These are phyloP conservation scores for Cytospora paraplurivora DNA, from an alignment of 2,329 filamentous ascomycete genomes.

Conservation along the genomic window DNA sequence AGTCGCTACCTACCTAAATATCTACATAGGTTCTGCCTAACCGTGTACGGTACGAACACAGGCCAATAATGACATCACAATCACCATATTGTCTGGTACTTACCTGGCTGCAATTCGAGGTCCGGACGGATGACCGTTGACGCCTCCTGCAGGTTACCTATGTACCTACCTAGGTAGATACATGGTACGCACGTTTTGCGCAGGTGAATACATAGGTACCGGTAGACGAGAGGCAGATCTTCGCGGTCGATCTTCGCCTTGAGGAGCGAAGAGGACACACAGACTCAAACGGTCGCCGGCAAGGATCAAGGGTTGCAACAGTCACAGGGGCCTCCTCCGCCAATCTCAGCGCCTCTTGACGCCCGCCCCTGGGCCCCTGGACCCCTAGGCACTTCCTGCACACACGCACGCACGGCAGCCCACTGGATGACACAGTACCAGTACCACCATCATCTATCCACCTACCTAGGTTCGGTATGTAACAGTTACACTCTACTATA, in stretches of 20 bases:
- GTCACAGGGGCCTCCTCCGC: constrained; percentile 10
- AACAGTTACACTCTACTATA: background rate
- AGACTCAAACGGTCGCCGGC: constrained; percentile 23
- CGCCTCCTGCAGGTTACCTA: too few species aligned
- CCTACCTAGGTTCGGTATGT: background rate
- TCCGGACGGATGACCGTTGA: too few species aligned
- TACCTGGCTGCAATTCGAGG: too few species aligned
- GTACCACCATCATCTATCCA: too few species aligned
- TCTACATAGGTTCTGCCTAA: too few species aligned
- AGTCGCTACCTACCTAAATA: too few species aligned
- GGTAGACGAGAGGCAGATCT: constrained; percentile 1
- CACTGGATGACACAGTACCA: constrained; percentile 10
- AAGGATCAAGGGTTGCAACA: constrained; percentile 21
- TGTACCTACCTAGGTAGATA: too few species aligned
- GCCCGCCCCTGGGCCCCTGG: constrained; percentile 17
- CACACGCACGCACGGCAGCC: constrained; percentile 17
- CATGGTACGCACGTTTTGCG: constrained; percentile 9
- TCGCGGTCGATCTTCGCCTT: too few species aligned
- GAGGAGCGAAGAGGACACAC: constrained; percentile 10
- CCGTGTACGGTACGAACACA: too few species aligned
- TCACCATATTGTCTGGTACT: too few species aligned
- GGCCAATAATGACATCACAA: too few species aligned
- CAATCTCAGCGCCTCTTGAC: constrained; percentile 20
- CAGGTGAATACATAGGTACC: background rate
- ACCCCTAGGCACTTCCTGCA: too few species aligned